These are phyloP conservation scores for Fallopia convolvulus DNA, from an alignment of 148 eudicot species.

Conservation along the genomic window DNA sequence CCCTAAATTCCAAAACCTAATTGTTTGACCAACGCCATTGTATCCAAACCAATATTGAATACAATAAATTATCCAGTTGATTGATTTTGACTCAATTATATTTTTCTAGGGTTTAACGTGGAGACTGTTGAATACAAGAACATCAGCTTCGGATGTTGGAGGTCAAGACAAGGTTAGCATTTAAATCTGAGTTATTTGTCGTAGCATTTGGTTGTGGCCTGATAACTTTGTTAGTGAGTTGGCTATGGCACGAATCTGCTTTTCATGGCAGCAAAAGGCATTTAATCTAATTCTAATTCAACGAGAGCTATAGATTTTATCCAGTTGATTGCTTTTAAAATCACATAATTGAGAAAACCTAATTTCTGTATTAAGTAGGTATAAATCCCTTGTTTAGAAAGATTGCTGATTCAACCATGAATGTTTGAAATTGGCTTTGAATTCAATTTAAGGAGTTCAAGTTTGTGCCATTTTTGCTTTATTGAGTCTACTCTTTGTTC, in stretches of 20 bases:
- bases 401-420: no score
- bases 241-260: not conserved
- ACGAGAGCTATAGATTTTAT: not conserved
- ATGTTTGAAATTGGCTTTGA: no score
- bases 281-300: not conserved
- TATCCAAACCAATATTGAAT: no score
- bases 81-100: not conserved
- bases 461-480: no score
- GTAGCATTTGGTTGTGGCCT: not conserved
- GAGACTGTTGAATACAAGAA: conserved; percentile 43
- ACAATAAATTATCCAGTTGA: not conserved
- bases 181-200: not conserved
- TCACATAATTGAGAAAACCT: no score
- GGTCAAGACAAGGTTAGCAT: conserved; percentile 11
- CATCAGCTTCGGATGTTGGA: conserved; percentile 28
- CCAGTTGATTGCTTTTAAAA: no score
- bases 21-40: no score
- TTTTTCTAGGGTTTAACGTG: conserved; percentile 10
- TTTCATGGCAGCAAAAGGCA: not conserved
- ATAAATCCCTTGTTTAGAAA: no score
- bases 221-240: not conserved
- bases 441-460: no score
- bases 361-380: no score
- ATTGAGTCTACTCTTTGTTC: no score
- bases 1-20: no score